Base-by-base conservation (phyloP, 495 filamentous ascomycete genomes). In the Friedmanniomyces simplex region DNA sequence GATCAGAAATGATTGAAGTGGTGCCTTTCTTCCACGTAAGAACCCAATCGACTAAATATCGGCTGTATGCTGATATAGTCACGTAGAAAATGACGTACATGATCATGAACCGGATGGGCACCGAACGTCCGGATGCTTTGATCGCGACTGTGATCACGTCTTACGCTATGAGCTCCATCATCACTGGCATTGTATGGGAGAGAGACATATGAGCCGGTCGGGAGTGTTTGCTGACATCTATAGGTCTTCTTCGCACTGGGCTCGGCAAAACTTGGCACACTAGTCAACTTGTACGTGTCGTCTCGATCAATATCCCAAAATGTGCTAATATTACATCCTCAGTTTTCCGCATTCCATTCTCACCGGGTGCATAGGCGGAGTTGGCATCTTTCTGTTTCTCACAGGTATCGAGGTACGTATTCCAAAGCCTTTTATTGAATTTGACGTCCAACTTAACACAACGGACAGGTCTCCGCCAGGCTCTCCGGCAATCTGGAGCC, bases 361-460 rank as follows among this genome's bases (percentile, higher is more conserved):
- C n/a, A 88, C 95, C 46, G 93, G 93, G 24, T 96, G 94, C 66
- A 97, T 98, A 58, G 93, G 94, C 41, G 93, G 93, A 54, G 94
- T 98, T 21, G 93, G 93, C n/a, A 94, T 88, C 77, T 98, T 98
- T 70, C 79, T 98, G 24, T 73, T 96, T 48, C 82, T 84, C 41
- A 98, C 93, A 1, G 93, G 87, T 24, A 78, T 98, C 47, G 93
- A 98, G 28, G 21, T 32, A 32, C 10, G 10, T 10, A 32, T 32
- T 32, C 10, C 28, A 3, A 10, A 10, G 28, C 28, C 28, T 3
- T 10, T 32, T 3, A 32, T 32, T 3, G 28, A 32, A 32, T 3
- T 10, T 32, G 28, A 32, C 28, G 28, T n/a, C n/a, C n/a, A n/a
- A n/a, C n/a, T n/a, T n/a, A n/a, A n/a, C n/a, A 32, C 28, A 32